phyloP scores from a whole-genome alignment of 2,329 filamentous ascomycete genomes.

The Cryphonectria japonica region DNA sequence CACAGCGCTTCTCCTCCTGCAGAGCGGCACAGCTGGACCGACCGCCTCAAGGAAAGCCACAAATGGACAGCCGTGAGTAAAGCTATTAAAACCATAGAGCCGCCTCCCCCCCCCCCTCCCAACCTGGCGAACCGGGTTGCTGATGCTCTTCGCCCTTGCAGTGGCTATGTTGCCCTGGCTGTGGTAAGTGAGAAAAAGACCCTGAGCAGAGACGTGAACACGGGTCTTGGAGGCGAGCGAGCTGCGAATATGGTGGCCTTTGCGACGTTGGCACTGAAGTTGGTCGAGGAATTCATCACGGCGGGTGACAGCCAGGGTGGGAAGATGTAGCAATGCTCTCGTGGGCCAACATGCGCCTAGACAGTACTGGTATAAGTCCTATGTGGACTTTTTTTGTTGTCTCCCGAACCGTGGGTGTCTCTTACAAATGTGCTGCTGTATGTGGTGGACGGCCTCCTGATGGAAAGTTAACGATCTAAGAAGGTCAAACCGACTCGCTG shows the following conservation, averaged over 20 bases:
- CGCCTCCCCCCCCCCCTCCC: too few relatives aligned
- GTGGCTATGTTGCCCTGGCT: slow-evolving; percentile 67
- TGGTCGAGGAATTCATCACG: slow-evolving; percentile 59
- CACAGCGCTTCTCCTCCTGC: not conserved
- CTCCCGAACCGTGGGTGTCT: too few relatives aligned
- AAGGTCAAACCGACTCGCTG: too few relatives aligned
- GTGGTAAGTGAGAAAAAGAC: slow-evolving; percentile 57
- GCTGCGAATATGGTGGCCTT: slow-evolving; percentile 67
- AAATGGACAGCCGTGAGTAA: slow-evolving; percentile 56
- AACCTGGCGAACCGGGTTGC: not conserved
- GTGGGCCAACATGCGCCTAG: not conserved
- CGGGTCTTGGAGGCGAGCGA: slow-evolving; percentile 55
- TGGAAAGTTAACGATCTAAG: too few relatives aligned
- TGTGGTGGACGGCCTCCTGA: too few relatives aligned
- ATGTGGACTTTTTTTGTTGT: too few relatives aligned
- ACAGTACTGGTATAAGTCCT: not conserved
- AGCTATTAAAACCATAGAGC: not conserved
- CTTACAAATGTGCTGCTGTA: too few relatives aligned
- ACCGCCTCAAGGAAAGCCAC: slow-evolving; percentile 55
- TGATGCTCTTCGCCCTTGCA: slow-evolving; percentile 30
- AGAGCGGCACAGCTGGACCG: slow-evolving; percentile 66
- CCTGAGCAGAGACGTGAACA: slow-evolving; percentile 58
- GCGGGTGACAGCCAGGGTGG: not conserved
- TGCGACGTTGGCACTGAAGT: slow-evolving; percentile 58
- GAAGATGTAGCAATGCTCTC: slow-evolving; percentile 12